Evolutionary conservation across 352 stramenopile species (phyloP).

Genomic region (Globisporangium okanoganense): DNA sequence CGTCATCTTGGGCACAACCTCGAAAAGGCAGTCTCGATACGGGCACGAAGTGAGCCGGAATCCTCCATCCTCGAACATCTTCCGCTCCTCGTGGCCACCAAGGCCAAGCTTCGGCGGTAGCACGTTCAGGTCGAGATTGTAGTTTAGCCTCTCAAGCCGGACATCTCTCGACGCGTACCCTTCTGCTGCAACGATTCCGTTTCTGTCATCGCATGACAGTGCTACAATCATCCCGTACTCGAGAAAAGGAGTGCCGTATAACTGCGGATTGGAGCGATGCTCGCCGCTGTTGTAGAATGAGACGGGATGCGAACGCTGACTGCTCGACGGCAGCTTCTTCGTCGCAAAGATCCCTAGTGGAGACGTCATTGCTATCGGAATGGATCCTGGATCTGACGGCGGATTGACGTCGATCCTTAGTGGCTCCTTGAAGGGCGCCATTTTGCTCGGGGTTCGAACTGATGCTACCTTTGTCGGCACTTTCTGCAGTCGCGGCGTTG

Average conservation of each 20-base stretch:
- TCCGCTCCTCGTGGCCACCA: conserved; percentile 37
- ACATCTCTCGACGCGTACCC: conserved; percentile 55
- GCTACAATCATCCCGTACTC: conserved; percentile 72
- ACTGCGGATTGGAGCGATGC: conserved; percentile 16
- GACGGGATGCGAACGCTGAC: conserved; percentile 28
- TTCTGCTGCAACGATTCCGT: conserved; percentile 46
- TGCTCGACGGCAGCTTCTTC: conserved; percentile 33
- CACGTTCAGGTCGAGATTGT: conserved; percentile 16
- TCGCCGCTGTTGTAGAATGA: conserved; percentile 30
- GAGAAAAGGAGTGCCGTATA: conserved; percentile 43
- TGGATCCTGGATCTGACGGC: conserved; percentile 11
- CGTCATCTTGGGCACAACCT: conserved; percentile 70
- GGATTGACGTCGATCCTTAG: conserved; percentile 48
- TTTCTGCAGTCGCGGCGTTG: conserved; percentile 4
- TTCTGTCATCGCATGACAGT: conserved; percentile 55
- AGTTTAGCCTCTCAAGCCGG: conserved; percentile 50
- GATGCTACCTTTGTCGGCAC: conserved; percentile 7
- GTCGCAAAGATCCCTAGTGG: conserved; percentile 43
- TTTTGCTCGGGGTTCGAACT: conserved; percentile 7
- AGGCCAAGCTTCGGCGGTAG: conserved; percentile 37
- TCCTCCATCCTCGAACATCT: conserved; percentile 29
- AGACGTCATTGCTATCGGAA: conserved; percentile 27
- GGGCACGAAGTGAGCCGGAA: conserved; percentile 43
- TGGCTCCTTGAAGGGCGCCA: conserved; percentile 19
- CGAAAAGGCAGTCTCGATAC: conserved; percentile 68